phyloP scores from a whole-genome alignment of 306 rosid genomes.

The Senna siamea region DNA sequence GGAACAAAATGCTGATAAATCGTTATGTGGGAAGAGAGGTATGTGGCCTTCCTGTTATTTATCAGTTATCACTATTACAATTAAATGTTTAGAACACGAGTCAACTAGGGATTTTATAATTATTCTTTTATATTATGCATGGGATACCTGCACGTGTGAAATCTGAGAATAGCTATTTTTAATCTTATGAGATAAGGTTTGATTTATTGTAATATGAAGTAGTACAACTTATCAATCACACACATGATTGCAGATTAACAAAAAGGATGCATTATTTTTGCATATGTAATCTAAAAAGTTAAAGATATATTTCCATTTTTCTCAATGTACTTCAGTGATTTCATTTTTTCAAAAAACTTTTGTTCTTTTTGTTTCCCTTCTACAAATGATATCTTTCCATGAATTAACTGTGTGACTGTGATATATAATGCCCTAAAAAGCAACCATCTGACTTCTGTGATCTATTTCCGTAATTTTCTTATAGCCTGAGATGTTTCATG shows the following conservation, averaged over 20 bases:
- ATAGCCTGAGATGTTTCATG: slow-evolving; percentile 13
- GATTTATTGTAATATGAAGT: not conserved
- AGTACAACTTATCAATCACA: not conserved
- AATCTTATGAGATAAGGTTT: not conserved
- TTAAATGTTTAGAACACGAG: slow-evolving; percentile 17
- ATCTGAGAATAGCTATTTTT: not conserved
- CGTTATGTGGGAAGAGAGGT: slow-evolving; percentile 92
- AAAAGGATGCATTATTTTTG: not conserved
- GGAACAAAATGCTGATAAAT: slow-evolving; percentile 78
- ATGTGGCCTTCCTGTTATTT: slow-evolving; percentile 20
- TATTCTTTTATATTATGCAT: not conserved
- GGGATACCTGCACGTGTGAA: slow-evolving; percentile 26
- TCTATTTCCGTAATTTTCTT: slow-evolving; percentile 6
- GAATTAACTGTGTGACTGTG: not conserved
- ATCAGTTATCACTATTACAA: slow-evolving; percentile 4
- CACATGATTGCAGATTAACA: not conserved
- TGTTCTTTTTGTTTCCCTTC: not conserved
- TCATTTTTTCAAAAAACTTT: not conserved
- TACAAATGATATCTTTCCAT: not conserved
- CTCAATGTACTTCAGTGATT: not conserved
- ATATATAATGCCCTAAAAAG: not conserved
- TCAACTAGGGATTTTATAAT: not conserved
- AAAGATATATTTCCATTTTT: not conserved
- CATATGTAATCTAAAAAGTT: not conserved
- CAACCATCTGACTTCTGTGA: not conserved